Conservation (phyloP, 306 rosid species). For the Argentina anserina region DNA sequence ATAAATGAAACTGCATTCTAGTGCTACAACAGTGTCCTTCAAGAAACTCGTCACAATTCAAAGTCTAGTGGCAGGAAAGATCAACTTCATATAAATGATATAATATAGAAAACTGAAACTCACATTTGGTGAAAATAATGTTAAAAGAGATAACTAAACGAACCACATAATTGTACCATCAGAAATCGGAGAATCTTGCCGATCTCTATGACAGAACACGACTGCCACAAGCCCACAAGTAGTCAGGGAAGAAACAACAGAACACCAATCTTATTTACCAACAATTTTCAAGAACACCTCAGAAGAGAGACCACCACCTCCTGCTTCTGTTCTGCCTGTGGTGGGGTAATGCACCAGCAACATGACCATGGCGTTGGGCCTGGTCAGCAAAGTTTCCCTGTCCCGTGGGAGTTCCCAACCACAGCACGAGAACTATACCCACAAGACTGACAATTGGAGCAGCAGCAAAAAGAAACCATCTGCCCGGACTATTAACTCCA, state of each 20-base stretch:
- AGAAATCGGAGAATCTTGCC: not conserved
- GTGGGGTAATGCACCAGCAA: slow-evolving; percentile 32
- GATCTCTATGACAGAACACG: not conserved
- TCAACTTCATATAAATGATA: not conserved
- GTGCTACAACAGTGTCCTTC: not conserved
- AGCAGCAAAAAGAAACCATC: slow-evolving; percentile 82
- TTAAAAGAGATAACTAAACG: not conserved
- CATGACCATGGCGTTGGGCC: slow-evolving; percentile 34
- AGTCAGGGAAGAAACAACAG: slow-evolving; percentile 20
- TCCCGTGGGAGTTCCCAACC: slow-evolving; percentile 68
- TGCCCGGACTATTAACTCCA: slow-evolving; percentile 48
- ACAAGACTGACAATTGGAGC: slow-evolving; percentile 85
- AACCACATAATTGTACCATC: not conserved
- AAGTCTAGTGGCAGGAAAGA: not conserved
- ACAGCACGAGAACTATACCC: slow-evolving; percentile 77
- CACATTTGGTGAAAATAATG: not conserved
- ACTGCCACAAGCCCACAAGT: slow-evolving; percentile 13
- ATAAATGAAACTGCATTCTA: not conserved
- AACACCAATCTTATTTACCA: slow-evolving; percentile 29
- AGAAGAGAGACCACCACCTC: slow-evolving; percentile 88
- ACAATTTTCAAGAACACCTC: slow-evolving; percentile 19
- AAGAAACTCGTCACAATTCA: not conserved
- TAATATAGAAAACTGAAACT: not conserved
- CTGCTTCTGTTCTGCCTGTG: slow-evolving; percentile 70
- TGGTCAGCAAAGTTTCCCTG: slow-evolving; percentile 25